Base-by-base conservation (phyloP, 148 eudicot genomes). In the Limonium bicolor region DNA sequence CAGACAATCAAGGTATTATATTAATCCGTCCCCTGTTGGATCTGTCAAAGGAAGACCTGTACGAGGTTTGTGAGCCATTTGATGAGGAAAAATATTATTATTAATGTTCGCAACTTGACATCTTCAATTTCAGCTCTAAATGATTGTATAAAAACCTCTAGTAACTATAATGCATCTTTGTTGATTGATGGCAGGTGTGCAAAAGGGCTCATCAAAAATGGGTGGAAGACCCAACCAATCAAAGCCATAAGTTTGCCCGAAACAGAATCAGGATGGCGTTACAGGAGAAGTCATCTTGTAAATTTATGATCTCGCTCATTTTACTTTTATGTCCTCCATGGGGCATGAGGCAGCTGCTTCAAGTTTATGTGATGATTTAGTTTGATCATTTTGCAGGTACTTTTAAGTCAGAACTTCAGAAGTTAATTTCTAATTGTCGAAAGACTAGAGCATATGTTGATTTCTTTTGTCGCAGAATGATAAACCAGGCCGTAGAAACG, bases 151-250 rank as follows among this genome's bases (percentile, higher is more conserved):
- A n/a, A n/a, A n/a, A n/a, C n/a, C n/a, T n/a, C n/a, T n/a, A n/a
- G n/a, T n/a, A n/a, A n/a, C n/a, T n/a, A n/a, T n/a, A n/a, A n/a
- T n/a, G n/a, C n/a, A n/a, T n/a, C n/a, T n/a, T n/a, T n/a, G n/a
- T n/a, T n/a, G n/a, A n/a, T n/a, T n/a, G n/a, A n/a, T n/a, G n/a
- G 63, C 74, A 90, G 99, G 72, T 90, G 57, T 90, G 99, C 68
- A 47, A 36, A 65, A 60, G 57, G 49, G 66, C 46, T 43, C 63
- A 67, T 56, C 93, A 69, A 58, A 74, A 76, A 43, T 90, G 95
- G 95, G 95, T 90, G 49, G 99, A 90, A 69, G 95, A 90, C 71
- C 99, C 99, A 23, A 64, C 88, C 46, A 90, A 90, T 42, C 61
- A 31, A 57, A 90, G 82, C 65, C 61, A 72, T 33, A 21, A 67